Conservation (phyloP, 2,329 filamentous ascomycete genomes). For the Magnaporthiopsis rhizophila region DNA sequence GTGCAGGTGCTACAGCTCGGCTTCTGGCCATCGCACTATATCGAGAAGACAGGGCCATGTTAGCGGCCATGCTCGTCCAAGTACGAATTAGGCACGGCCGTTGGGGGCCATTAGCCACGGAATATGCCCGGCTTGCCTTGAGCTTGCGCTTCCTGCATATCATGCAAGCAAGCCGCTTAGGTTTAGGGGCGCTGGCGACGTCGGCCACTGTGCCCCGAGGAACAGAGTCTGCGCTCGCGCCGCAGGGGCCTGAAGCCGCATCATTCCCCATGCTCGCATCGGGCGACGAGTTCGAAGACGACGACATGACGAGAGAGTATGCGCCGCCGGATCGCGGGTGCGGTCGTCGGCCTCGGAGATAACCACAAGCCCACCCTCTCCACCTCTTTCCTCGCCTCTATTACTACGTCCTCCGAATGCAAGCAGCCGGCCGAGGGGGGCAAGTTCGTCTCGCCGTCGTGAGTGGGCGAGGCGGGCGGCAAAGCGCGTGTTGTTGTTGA, state of each 20-base stretch:
- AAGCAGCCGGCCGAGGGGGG: background rate
- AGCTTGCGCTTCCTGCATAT: constrained; percentile 90
- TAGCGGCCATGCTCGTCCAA: background rate
- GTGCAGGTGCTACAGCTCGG: constrained; percentile 86
- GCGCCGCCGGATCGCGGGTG: background rate
- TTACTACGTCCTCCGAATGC: background rate
- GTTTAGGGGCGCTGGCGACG: constrained; percentile 58
- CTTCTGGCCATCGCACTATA: constrained; percentile 68
- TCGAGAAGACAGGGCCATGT: background rate
- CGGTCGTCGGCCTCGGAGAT: background rate
- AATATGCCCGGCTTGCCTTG: constrained; percentile 28
- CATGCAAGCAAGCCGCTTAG: constrained; percentile 92
- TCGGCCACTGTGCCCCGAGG: constrained; percentile 13
- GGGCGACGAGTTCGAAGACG: constrained; percentile 19
- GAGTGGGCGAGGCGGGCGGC: no score
- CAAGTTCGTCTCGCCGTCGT: background rate
- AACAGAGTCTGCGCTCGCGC: constrained; percentile 2
- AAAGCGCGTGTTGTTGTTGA: background rate
- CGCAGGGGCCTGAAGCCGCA: constrained; percentile 9
- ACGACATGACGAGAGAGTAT: constrained; percentile 16
- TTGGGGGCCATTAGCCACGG: no score
- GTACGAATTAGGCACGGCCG: no score
- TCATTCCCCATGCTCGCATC: constrained; percentile 22
- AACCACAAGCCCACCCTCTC: background rate
- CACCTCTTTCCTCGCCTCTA: background rate